These are phyloP conservation scores for Croton laevigatus DNA, from an alignment of 441 rosid genomes.

Conservation along the genomic window DNA sequence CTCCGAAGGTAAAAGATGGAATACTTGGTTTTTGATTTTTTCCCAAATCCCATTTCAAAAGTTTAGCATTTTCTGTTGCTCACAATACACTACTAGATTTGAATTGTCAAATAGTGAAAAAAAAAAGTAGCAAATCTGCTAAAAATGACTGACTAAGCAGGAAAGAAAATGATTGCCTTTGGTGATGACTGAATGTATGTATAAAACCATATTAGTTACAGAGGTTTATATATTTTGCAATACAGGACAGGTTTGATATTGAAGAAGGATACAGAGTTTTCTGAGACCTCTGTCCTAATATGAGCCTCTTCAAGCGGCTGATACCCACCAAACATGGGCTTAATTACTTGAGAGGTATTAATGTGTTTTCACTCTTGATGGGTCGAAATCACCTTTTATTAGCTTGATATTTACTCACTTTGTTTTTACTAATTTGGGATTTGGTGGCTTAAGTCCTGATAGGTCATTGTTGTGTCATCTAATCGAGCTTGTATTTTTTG, in stretches of 20 bases:
- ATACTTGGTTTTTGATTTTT: neutral
- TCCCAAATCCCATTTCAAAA: neutral
- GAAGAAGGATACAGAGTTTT: neutral
- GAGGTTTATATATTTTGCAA: neutral
- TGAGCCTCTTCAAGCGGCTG: conserved; percentile 43
- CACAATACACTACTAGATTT: neutral
- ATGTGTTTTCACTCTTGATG: neutral
- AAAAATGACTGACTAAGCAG: neutral
- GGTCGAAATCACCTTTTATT: neutral
- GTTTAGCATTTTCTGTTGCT: neutral
- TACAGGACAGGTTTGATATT: neutral
- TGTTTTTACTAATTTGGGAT: neutral
- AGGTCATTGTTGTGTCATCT: neutral
- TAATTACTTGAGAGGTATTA: conserved; percentile 37
- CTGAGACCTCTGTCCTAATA: conserved; percentile 13
- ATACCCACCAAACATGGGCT: conserved; percentile 29
- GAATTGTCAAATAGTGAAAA: neutral
- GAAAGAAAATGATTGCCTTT: neutral
- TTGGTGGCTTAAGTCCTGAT: neutral
- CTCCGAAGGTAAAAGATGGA: neutral
- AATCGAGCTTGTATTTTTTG: neutral
- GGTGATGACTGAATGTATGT: neutral
- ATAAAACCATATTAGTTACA: neutral
- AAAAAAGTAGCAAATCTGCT: neutral
- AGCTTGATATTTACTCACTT: neutral